Evolutionary conservation across 805 yeast genomes (phyloP), one percentile per base, ranked within the genome.

Genomic region (Saitoella complicata): DNA sequence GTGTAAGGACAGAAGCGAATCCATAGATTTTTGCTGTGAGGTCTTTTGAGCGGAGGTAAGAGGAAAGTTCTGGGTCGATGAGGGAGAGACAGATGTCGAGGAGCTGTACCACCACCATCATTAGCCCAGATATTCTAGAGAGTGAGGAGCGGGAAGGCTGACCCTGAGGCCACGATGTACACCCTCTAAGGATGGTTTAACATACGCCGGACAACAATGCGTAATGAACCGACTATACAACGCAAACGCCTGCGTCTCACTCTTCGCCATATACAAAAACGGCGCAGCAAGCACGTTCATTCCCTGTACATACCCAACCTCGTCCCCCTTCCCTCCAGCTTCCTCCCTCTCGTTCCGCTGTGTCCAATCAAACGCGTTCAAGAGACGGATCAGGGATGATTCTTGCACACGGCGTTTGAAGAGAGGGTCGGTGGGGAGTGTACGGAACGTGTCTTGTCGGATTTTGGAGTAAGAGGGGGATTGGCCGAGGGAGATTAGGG

Each of bases 261-360:
- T 74, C 38, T 78, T 76, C 53, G 80, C 70, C 1, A 80, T 70
- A 57, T 74, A 86, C 11, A 85, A 71, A 45, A 86, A 72, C 1
- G 95, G 95, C 0, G 94, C 95, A 29, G 80, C 70, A 21, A 86
- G 59, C 0, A 86, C 85, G 57, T 86, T 86, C 80, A 87, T 75
- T 1, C 95, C 95, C 58, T 86, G 95, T n/a, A 86, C 95, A 56
- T 84, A 84, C 0, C 68, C 63, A 30, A 33, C 38, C 48, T 30
- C 21, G 36, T 30, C 48, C 13, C 36, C 38, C 9, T 32, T 41
- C 7, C 41, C 44, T 10, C 36, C 52, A 37, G 32, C 46, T 9
- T 44, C 48, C 2, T n/a, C 11, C 37, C 11, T 34, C 11, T 10
- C 42, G 35, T 49, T 50, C 46, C 42, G 43, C 32, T 49, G 41